Conservation (phyloP, 176 grass and related monocot species). For the Sorghum bicolor region Sorghum_bicolor_NCBIv3 NC_012874.2:69363001-69363500, state of each 20-base stretch:
- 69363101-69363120: neutral
- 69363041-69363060: neutral
- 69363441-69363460: conserved; percentile 68
- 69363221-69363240: neutral
- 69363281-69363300: neutral
- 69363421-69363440: conserved; percentile 72
- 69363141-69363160: neutral
- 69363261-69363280: neutral
- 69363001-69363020: neutral
- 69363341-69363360: neutral
- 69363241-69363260: neutral
- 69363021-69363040: neutral
- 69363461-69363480: conserved; percentile 4
- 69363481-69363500: conserved; percentile 13
- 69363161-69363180: neutral
- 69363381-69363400: conserved; percentile 45
- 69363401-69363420: conserved; percentile 44
- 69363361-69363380: neutral
- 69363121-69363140: neutral
- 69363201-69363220: neutral
- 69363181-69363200: neutral
- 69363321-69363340: conserved; percentile 4
- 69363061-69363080: neutral
- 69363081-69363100: neutral
- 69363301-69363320: neutral